Percentiles rank a stretch among this genome's conserved stretches.
Evolutionary conservation across 495 filamentous ascomycete species (phyloP).

Genomic region (Tuber aestivum): DNA sequence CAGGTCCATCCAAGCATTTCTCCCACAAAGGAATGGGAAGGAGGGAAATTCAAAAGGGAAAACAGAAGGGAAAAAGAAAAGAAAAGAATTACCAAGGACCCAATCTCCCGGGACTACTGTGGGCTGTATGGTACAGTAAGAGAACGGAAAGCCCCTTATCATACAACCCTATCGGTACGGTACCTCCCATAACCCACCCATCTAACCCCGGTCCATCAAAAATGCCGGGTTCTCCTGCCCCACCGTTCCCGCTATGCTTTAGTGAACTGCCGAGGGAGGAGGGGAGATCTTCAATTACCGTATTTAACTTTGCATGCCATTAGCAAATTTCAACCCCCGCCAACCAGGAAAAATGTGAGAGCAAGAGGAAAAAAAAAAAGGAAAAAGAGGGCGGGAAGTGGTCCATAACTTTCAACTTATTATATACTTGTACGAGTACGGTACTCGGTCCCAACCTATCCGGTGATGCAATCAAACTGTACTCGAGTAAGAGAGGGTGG

Average conservation of each 20-base stretch:
- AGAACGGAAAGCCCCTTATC: slow-evolving; percentile 8
- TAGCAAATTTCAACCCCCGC: neutral
- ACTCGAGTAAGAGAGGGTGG: neutral
- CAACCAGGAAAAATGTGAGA: neutral
- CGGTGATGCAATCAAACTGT: neutral
- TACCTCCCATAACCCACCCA: neutral
- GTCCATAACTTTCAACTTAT: neutral
- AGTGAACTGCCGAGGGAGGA: slow-evolving; percentile 22
- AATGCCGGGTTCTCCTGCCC: slow-evolving; percentile 21
- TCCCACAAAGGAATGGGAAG: neutral
- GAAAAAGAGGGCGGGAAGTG: neutral
- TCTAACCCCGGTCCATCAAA: slow-evolving; percentile 22
- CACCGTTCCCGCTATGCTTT: slow-evolving; percentile 22
- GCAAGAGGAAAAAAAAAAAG: neutral
- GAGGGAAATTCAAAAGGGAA: neutral
- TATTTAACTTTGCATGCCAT: neutral
- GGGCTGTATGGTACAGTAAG: neutral
- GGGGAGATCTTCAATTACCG: slow-evolving; percentile 19
- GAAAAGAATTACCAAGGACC: slow-evolving; percentile 24
- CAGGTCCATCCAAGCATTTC: neutral
- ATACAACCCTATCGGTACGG: too few species aligned
- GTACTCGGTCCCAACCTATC: neutral
- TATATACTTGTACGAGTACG: too few species aligned
- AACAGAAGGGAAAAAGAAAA: neutral
- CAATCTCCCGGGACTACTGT: slow-evolving; percentile 40